Evolutionary conservation across 768 basidiomycete species (phyloP).

Genomic region (Termitomyces sp.): DNA sequence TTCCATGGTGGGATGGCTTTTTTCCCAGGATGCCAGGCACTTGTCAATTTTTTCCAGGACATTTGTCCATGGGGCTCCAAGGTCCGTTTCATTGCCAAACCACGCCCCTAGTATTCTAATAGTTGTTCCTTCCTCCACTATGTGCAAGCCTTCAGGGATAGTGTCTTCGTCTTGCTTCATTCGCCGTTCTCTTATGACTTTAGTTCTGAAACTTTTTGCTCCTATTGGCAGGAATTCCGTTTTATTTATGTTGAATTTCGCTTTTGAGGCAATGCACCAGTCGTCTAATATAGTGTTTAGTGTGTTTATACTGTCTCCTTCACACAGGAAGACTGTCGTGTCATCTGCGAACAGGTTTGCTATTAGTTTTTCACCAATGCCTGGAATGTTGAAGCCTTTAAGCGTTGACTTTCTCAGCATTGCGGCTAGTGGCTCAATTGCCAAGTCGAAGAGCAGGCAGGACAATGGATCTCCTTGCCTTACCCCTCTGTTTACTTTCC

Average conservation of each 20-base stretch:
- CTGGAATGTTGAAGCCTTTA: not conserved
- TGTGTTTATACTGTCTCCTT: rapidly evolving
- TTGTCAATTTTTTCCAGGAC: too few relatives aligned
- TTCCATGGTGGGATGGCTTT: too few relatives aligned
- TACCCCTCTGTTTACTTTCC: not conserved
- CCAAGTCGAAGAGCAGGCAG: not conserved
- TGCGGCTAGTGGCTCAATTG: not conserved
- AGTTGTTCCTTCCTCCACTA: not conserved
- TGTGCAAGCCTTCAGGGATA: too few relatives aligned
- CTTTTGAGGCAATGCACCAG: too few relatives aligned
- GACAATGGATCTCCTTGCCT: not conserved
- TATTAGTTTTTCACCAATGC: not conserved
- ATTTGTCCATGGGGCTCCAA: too few relatives aligned
- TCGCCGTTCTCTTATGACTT: not conserved
- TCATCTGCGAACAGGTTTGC: not conserved
- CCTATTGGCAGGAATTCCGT: too few relatives aligned
- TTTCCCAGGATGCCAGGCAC: too few relatives aligned
- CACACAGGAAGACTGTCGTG: not conserved
- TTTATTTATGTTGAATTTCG: too few relatives aligned
- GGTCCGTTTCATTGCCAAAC: too few relatives aligned
- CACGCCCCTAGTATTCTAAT: not conserved
- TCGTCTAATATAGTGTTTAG: too few relatives aligned
- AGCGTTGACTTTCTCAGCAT: too few relatives aligned
- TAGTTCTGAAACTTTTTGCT: rapidly evolving
- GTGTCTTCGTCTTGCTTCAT: rapidly evolving